Evolutionary conservation across 306 rosid species (phyloP).

Genomic region (Erythrophleum fordii): DNA sequence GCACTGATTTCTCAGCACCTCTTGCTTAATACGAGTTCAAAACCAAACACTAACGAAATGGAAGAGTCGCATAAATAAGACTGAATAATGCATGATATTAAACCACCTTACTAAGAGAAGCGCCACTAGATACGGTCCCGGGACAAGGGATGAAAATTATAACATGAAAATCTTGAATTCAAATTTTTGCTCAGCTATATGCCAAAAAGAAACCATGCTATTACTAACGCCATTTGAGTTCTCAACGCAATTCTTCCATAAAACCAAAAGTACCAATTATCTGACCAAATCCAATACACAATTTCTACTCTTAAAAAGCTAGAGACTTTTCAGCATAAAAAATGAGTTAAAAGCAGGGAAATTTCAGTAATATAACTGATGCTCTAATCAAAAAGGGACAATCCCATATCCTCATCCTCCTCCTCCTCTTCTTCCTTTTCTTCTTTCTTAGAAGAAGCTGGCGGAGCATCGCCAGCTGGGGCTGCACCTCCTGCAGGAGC

Average conservation of each 20-base stretch:
- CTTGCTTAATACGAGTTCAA: too few relatives aligned
- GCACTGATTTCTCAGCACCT: too few relatives aligned
- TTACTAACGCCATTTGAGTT: neutral
- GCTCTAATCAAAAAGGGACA: slow-evolving; percentile 84
- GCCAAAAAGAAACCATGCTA: neutral
- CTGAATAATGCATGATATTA: too few relatives aligned
- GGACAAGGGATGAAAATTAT: too few relatives aligned
- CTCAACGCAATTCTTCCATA: slow-evolving; percentile 33
- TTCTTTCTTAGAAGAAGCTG: slow-evolving; percentile 53
- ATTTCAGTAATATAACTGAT: neutral
- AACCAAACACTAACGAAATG: too few relatives aligned
- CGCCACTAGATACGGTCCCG: too few relatives aligned
- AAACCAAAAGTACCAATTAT: slow-evolving; percentile 16
- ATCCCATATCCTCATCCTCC: slow-evolving; percentile 83
- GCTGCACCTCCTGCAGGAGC: slow-evolving; percentile 66
- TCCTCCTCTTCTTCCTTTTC: slow-evolving; percentile 81
- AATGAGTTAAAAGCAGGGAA: slow-evolving; percentile 26
- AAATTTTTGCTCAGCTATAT: neutral
- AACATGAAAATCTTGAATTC: neutral
- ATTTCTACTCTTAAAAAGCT: slow-evolving; percentile 23
- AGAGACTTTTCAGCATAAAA: slow-evolving; percentile 21
- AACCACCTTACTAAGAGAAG: too few relatives aligned
- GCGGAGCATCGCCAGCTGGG: slow-evolving; percentile 52
- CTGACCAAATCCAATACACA: slow-evolving; percentile 44
- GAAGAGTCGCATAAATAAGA: too few relatives aligned